phyloP scores from a whole-genome alignment of 1,284 basidiomycete species.

The Boletus hoseneyae region DNA sequence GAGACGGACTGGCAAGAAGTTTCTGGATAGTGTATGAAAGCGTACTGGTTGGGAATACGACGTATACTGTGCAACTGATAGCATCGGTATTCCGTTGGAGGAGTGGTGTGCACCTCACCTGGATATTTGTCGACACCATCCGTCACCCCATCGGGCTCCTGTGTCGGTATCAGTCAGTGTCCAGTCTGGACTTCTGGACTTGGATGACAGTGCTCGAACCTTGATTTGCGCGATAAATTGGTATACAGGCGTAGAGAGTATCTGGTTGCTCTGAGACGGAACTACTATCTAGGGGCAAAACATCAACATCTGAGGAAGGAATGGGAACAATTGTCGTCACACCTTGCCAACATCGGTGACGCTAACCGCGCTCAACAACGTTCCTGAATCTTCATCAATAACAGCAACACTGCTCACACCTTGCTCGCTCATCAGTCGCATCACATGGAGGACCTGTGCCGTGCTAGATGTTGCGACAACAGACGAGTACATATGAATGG shows the following conservation, averaged over 20 bases:
- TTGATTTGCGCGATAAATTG: constrained; percentile 69
- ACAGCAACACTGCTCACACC: constrained; percentile 78
- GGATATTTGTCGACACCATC: constrained; percentile 75
- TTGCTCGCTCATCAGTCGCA: constrained; percentile 76
- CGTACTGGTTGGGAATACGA: constrained; percentile 58
- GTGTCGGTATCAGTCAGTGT: constrained; percentile 1
- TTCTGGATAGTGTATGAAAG: constrained; percentile 72
- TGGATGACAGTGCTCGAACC: constrained; percentile 34
- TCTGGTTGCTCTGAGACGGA: constrained; percentile 71
- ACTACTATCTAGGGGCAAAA: constrained; percentile 53
- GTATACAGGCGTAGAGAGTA: constrained; percentile 59
- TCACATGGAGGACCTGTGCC: constrained; percentile 65
- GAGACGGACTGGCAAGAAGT: constrained; percentile 65
- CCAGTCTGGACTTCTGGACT: not conserved
- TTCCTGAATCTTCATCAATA: constrained; percentile 55
- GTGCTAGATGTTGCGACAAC: constrained; percentile 58
- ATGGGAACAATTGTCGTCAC: not conserved
- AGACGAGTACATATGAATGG: constrained; percentile 55
- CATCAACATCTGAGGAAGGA: not conserved
- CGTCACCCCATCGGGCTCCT: constrained; percentile 65
- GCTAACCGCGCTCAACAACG: constrained; percentile 67
- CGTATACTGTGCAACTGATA: constrained; percentile 53
- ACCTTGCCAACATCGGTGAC: constrained; percentile 77
- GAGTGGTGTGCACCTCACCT: constrained; percentile 38
- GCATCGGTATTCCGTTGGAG: not conserved